Percentiles rank a stretch among this genome's conserved stretches.
phyloP scores from a whole-genome alignment of 768 basidiomycete species.

The Porpolomopsis calyptriformis region DNA sequence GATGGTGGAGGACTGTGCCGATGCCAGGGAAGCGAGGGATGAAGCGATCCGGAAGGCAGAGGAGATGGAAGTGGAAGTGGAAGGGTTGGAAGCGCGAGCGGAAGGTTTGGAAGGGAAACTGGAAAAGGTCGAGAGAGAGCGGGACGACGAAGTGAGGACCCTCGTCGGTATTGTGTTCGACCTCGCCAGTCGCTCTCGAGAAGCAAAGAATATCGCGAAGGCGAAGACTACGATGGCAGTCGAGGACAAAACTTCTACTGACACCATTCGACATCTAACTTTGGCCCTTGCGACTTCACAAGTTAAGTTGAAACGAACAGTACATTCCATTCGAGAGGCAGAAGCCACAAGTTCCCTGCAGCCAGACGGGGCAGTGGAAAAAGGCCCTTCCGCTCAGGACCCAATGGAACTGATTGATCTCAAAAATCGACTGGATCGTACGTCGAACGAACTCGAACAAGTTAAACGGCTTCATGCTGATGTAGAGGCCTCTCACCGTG shows the following conservation, averaged over 20 bases:
- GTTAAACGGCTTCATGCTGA: constrained; percentile 25
- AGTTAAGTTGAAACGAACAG: constrained; percentile 4
- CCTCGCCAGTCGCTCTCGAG: constrained; percentile 24
- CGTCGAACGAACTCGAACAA: constrained; percentile 24
- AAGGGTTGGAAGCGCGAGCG: constrained; percentile 23
- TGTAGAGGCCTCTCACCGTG: constrained; percentile 24
- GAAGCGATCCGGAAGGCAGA: constrained; percentile 47
- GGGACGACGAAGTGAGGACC: constrained; percentile 8
- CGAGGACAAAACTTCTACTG: constrained; percentile 3
- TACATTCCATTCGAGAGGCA: constrained; percentile 2
- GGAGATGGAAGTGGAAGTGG: constrained; percentile 51
- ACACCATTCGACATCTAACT: constrained; percentile 13
- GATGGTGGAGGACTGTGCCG: constrained; percentile 79
- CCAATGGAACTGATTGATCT: constrained; percentile 27
- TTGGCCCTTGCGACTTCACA: constrained; percentile 19
- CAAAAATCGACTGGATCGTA: constrained; percentile 27
- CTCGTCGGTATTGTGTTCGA: constrained; percentile 24
- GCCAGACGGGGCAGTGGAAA: too few relatives aligned
- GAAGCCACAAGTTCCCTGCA: background rate
- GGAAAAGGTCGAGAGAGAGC: background rate
- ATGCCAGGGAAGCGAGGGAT: constrained; percentile 65
- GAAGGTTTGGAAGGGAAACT: constrained; percentile 25
- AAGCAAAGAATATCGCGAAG: constrained; percentile 8
- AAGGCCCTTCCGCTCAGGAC: too few relatives aligned
- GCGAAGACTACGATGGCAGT: constrained; percentile 7